Conservation (phyloP, 495 filamentous ascomycete species). For the Hypoxylon intermedium region DNA sequence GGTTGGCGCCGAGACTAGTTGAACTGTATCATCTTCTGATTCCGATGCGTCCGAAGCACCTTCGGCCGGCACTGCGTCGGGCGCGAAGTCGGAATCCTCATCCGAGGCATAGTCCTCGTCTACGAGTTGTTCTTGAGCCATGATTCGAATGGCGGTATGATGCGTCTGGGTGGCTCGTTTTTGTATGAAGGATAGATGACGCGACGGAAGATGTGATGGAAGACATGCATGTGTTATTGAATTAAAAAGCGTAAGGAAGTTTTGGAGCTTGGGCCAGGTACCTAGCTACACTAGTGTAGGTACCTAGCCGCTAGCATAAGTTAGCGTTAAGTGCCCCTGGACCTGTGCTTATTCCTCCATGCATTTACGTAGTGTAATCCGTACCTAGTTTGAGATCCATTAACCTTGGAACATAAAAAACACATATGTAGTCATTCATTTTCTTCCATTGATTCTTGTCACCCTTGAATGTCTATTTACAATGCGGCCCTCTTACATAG, state of each 20-base stretch:
- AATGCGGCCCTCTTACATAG: neutral
- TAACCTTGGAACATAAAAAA: too few species aligned
- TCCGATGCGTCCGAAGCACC: conserved; percentile 50
- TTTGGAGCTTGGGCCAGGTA: too few species aligned
- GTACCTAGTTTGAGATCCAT: too few species aligned
- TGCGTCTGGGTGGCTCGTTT: neutral
- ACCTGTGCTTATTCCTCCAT: too few species aligned
- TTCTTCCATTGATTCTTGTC: too few species aligned
- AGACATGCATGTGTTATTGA: too few species aligned
- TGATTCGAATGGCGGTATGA: conserved; percentile 12
- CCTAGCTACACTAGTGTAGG: too few species aligned
- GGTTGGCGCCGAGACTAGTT: conserved; percentile 37
- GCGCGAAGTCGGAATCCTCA: conserved; percentile 78
- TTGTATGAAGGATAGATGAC: neutral
- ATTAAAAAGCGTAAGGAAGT: too few species aligned
- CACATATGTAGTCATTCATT: too few species aligned
- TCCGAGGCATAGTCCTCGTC: conserved; percentile 73
- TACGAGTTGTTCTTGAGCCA: conserved; percentile 27
- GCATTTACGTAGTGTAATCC: too few species aligned
- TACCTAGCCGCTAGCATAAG: too few species aligned
- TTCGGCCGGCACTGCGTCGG: conserved; percentile 60
- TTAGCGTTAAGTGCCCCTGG: too few species aligned
- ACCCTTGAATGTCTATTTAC: neutral
- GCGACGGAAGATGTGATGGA: neutral
- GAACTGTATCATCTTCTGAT: conserved; percentile 50